Evolutionary conservation across 805 yeast species (phyloP), one percentile per base, ranked within the genome.

Genomic region (Yarrowia osloensis): DNA sequence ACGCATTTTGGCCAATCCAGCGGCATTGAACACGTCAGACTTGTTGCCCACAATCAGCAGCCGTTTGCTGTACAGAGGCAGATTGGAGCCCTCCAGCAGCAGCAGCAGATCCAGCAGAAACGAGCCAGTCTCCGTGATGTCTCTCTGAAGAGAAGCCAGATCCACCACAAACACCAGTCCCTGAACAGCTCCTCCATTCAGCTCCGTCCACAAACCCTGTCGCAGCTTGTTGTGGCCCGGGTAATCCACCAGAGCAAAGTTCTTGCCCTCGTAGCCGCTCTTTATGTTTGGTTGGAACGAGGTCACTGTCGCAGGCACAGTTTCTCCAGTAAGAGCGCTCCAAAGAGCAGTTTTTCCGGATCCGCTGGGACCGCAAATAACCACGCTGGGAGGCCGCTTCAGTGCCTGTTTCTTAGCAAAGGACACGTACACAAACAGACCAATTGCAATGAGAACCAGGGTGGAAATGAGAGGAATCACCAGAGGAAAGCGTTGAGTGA

Each of bases 221-320:
- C 84, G 84, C 71, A 93, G 84, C 76, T 91, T 91, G 67, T 84
- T 78, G 77, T 89, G 92, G n/a, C 98, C 97, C 1, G 99, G 99
- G 69, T 86, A 86, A 73, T 94, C 98, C 63, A 88, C 81, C 44
- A 93, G 75, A 69, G 82, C 85, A 73, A 79, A 82, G 67, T 31
- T 31, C 4, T 22, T 42, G 31, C 29, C 66, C n/a, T 44, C 26
- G 22, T 22, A 61, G n/a, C 28, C 37, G 21, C 37, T 15, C 28
- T 19, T 26, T 2, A 33, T 17, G 42, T 44, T 61, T 3, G n/a
- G 8, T 15, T 61, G 54, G 33, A 24, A 61, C 9, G 44, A 44
- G 8, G 52, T 61, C n/a, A 61, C 42, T 17, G 49, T 39, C 4
- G 66, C 13, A 9, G 24, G 40, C 4, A 21, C 39, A 6, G 35